Evolutionary conservation across 176 grass and related monocot species (phyloP), one percentile per base, ranked within the genome.

Genomic region (Lolium perenne): DNA sequence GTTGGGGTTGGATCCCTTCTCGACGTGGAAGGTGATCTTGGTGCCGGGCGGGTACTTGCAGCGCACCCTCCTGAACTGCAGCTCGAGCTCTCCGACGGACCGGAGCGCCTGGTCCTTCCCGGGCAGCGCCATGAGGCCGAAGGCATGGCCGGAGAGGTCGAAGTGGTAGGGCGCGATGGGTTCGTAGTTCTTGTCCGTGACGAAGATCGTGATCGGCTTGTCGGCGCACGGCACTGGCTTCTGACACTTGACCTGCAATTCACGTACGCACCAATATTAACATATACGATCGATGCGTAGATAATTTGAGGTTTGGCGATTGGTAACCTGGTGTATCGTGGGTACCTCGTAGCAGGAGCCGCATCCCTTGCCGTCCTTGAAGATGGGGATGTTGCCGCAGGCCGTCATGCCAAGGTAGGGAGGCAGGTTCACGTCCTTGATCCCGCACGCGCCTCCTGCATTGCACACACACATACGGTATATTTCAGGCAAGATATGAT

Each of bases 301-400:
- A 64, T 29, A 29, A 64, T 64, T 64, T 64, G 61, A 29, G 61
- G 23, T 23, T 29, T 6, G 61, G 61, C 29, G 23, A 29, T 64
- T 64, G 11, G 23, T 14, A 54, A 14, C 35, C 90, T 9, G 59
- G 59, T 61, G 55, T 47, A 47, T 47, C 8, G 46, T 47, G 46
- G 46, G 59, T 60, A 29, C 61, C 82, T 90, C 73, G 82, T 86
- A 95, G 91, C 95, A 95, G 49, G 95, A 89, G 32, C 92, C 95
- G n/a, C 95, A 94, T 60, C 95, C 95, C 77, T 88, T 88, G 70
- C 92, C 90, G 61, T 81, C 87, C 84, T 91, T 91, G 86, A 94
- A 97, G 38, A 94, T 76, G 9, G 86, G 87, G 67, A 11, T 3
- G 88, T 92, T 97, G 63, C 95, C 95, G 83, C 92, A 92, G 63